Evolutionary conservation across 2,329 filamentous ascomycete species (phyloP).

Genomic region (Pseudocercospora fuligena): DNA sequence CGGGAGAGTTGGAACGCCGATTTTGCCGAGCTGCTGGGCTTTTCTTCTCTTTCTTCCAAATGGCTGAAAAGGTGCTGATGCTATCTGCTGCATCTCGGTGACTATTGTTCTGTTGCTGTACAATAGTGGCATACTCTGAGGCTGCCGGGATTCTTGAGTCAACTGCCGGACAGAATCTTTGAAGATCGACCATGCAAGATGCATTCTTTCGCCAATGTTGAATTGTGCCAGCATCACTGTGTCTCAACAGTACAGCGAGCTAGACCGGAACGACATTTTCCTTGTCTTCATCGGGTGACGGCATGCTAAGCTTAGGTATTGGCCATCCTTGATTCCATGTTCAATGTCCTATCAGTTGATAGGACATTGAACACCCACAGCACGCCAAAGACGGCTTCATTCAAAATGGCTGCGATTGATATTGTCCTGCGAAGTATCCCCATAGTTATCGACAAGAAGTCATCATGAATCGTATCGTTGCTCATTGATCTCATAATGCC

Average conservation of each 20-base stretch:
- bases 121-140: background rate
- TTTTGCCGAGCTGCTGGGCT: too few species aligned
- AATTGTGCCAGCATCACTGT: background rate
- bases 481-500: slow-evolving; percentile 9
- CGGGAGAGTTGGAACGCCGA: too few species aligned
- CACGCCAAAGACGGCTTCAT: background rate
- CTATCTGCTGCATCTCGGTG: background rate
- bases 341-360: too few species aligned
- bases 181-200: background rate
- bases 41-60: too few species aligned
- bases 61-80: background rate
- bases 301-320: background rate
- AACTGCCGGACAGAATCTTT: background rate
- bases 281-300: background rate
- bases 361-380: background rate
- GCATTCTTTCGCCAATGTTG: background rate
- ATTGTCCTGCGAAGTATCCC: background rate
- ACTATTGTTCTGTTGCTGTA: background rate
- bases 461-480: background rate
- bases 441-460: background rate
- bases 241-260: background rate
- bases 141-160: background rate
- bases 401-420: background rate
- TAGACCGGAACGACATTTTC: background rate
- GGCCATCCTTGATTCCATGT: background rate